Evolutionary conservation across 2,329 filamentous ascomycete species (phyloP).

Genomic region (Elsinoe necatrix): DNA sequence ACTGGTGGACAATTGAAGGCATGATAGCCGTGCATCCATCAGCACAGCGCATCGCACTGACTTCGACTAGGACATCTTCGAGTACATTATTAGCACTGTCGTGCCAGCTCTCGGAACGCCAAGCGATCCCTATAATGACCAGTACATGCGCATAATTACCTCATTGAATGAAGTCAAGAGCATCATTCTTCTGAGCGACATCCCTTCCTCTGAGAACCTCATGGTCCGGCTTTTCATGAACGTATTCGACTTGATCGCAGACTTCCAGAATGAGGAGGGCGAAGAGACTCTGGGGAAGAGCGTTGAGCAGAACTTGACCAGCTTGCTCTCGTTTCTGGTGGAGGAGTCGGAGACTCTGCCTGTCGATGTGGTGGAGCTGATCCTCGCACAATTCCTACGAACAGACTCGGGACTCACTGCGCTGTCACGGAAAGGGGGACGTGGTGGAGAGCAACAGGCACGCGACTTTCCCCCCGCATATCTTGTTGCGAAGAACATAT

Average conservation of each 20-base stretch:
- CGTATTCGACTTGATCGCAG: conserved; percentile 87
- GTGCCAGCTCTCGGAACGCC: conserved; percentile 80
- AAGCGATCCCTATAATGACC: conserved; percentile 79
- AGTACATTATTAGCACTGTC: conserved; percentile 73
- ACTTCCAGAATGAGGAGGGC: conserved; percentile 61
- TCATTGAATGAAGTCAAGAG: conserved; percentile 91
- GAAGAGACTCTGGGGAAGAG: conserved; percentile 85
- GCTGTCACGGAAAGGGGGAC: conserved; percentile 31
- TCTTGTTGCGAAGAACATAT: conserved; percentile 91
- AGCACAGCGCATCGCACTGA: neutral
- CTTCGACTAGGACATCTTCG: conserved; percentile 71
- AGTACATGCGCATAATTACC: conserved; percentile 83
- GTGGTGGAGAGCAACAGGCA: conserved; percentile 3
- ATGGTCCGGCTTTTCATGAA: conserved; percentile 74
- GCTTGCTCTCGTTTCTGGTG: conserved; percentile 73
- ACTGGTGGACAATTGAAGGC: conserved; percentile 86
- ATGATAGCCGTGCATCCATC: conserved; percentile 24
- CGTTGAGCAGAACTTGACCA: conserved; percentile 85
- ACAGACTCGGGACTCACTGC: conserved; percentile 58
- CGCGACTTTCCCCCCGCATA: conserved; percentile 70
- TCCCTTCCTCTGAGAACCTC: conserved; percentile 71
- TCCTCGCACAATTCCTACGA: conserved; percentile 90
- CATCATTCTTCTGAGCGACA: conserved; percentile 81
- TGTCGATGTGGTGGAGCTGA: conserved; percentile 75
- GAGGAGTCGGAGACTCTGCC: conserved; percentile 76